phyloP scores from a whole-genome alignment of 345 rosid genomes.

The Excoecaria cochinchinensis region DNA sequence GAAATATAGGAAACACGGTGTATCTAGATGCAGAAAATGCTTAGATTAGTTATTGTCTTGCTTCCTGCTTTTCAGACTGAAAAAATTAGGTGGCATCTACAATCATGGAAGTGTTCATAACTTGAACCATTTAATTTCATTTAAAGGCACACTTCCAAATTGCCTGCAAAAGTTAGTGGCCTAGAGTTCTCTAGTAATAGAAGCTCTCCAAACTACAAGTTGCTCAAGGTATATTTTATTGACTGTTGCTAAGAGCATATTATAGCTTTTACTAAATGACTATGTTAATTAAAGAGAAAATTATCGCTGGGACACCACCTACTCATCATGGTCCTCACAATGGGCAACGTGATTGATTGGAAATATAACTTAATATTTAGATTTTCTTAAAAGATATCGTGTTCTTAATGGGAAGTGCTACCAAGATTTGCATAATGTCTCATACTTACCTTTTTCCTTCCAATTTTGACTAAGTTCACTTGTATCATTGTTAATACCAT shows the following conservation, averaged over 20 bases:
- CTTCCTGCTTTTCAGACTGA: not conserved
- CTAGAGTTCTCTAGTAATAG: not conserved
- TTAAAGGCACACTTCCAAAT: not conserved
- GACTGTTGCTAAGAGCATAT: not conserved
- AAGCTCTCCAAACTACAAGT: not conserved
- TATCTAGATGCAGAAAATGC: not conserved
- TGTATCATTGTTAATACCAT: not conserved
- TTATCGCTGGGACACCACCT: not conserved
- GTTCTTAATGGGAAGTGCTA: not conserved
- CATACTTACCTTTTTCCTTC: not conserved
- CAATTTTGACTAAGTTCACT: not conserved
- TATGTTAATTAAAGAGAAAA: too few relatives aligned
- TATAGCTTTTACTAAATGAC: not conserved
- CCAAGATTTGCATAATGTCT: not conserved
- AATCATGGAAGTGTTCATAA: not conserved
- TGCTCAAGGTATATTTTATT: not conserved
- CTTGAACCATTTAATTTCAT: not conserved
- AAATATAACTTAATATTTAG: not conserved
- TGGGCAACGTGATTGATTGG: not conserved
- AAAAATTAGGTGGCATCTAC: not conserved
- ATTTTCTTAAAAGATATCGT: not conserved
- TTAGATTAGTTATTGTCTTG: not conserved
- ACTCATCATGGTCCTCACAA: not conserved
- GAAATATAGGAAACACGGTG: not conserved
- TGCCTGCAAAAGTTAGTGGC: not conserved